These are phyloP conservation scores for Corynespora cassiicola DNA, from an alignment of 2,329 filamentous ascomycete species.

Conservation along the genomic window DNA sequence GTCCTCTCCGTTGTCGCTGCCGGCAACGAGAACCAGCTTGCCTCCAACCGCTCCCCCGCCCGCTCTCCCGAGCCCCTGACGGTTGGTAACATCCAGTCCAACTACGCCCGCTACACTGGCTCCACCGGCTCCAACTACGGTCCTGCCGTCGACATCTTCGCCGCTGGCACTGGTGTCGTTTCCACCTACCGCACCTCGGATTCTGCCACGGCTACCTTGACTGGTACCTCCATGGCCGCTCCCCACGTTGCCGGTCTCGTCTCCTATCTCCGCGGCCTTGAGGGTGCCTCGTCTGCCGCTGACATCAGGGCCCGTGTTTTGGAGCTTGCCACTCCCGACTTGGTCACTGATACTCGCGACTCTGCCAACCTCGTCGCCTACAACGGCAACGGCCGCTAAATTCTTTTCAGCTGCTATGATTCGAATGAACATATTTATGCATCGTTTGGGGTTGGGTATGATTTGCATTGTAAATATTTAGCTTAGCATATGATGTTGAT, in stretches of 20 bases:
- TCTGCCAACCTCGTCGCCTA: conserved; percentile 33
- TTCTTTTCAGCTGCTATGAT: background rate
- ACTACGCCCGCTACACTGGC: conserved; percentile 24
- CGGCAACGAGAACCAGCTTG: conserved; percentile 40
- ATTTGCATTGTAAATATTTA: too few relatives aligned
- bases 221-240: conserved; percentile 70
- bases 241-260: conserved; percentile 73
- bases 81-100: conserved; percentile 41
- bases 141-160: conserved; percentile 46
- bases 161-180: conserved; percentile 45
- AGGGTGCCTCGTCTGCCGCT: conserved; percentile 35
- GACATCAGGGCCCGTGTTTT: conserved; percentile 26
- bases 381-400: conserved; percentile 25
- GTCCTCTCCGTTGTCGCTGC: conserved; percentile 43
- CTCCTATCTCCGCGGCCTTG: conserved; percentile 69
- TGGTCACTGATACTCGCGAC: conserved; percentile 26
- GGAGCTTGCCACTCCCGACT: conserved; percentile 21
- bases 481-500: too few relatives aligned
- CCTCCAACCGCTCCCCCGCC: conserved; percentile 34
- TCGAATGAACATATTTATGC: too few relatives aligned
- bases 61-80: conserved; percentile 43
- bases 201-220: conserved; percentile 51
- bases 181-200: conserved; percentile 56
- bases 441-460: too few relatives aligned
- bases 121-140: conserved; percentile 45